Evolutionary conservation across 2,329 filamentous ascomycete species (phyloP).

Genomic region (Amesomyces nigricolor): DNA sequence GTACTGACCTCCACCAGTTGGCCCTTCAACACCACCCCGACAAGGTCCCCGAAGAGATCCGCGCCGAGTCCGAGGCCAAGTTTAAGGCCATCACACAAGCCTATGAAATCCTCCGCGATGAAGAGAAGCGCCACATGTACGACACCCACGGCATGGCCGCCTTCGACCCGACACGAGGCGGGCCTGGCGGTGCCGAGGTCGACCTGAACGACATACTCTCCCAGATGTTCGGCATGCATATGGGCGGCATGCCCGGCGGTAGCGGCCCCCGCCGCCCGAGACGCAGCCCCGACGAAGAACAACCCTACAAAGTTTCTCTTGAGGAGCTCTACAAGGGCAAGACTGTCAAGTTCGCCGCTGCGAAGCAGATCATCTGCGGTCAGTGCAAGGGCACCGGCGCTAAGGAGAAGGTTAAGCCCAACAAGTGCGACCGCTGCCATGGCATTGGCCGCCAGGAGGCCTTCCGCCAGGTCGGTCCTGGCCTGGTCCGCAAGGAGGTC

Average conservation of each 20-base stretch:
- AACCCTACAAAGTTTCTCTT: slow-evolving; percentile 82
- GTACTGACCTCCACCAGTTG: slow-evolving; percentile 47
- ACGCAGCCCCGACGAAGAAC: slow-evolving; percentile 77
- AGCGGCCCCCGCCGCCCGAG: slow-evolving; percentile 56
- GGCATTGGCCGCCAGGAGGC: slow-evolving; percentile 73
- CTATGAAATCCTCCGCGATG: slow-evolving; percentile 96
- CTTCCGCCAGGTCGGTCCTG: slow-evolving; percentile 77
- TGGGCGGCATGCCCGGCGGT: slow-evolving; percentile 44
- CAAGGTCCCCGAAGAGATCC: slow-evolving; percentile 83
- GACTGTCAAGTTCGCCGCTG: slow-evolving; percentile 92
- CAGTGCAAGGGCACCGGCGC: slow-evolving; percentile 85
- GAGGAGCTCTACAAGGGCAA: slow-evolving; percentile 99
- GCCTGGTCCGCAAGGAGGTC: slow-evolving; percentile 74
- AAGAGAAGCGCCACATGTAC: slow-evolving; percentile 87
- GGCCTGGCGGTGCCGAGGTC: slow-evolving; percentile 59
- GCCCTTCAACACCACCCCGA: slow-evolving; percentile 88
- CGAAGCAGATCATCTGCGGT: slow-evolving; percentile 85
- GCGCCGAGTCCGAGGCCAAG: slow-evolving; percentile 77
- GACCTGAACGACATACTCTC: slow-evolving; percentile 90
- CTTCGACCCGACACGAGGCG: slow-evolving; percentile 72
- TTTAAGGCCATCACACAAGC: slow-evolving; percentile 93
- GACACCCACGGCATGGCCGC: slow-evolving; percentile 94
- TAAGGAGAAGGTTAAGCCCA: slow-evolving; percentile 82
- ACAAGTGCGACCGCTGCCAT: slow-evolving; percentile 77
- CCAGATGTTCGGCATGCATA: slow-evolving; percentile 83